phyloP scores from a whole-genome alignment of 345 rosid genomes.

The Rhodamnia rubescens region DNA sequence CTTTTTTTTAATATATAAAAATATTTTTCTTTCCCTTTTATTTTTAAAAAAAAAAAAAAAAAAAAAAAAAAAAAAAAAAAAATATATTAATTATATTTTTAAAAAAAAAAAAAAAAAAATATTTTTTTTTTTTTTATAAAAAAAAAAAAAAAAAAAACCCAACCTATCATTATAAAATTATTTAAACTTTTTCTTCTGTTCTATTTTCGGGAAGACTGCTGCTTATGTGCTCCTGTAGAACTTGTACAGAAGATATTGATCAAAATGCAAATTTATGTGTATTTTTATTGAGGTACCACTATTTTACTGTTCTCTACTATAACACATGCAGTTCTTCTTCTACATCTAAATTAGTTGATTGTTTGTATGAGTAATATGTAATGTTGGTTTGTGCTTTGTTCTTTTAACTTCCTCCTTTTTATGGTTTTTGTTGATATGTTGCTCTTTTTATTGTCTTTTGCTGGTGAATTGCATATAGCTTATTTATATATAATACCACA shows the following conservation, averaged over 20 bases:
- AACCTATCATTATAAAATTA: too few relatives aligned
- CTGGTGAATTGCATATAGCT: neutral
- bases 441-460: neutral
- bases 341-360: neutral
- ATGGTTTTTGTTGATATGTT: neutral
- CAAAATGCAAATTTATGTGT: neutral
- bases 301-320: neutral
- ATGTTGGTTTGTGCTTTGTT: neutral
- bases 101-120: too few relatives aligned
- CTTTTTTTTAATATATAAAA: too few relatives aligned
- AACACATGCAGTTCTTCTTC: neutral
- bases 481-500: neutral
- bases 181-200: too few relatives aligned
- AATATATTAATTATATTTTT: too few relatives aligned
- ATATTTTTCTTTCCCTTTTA: too few relatives aligned
- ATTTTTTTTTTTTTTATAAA: too few relatives aligned
- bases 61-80: too few relatives aligned
- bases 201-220: neutral
- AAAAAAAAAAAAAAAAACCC: too few relatives aligned
- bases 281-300: neutral
- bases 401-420: neutral
- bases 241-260: neutral
- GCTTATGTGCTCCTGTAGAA: neutral
- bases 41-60: too few relatives aligned
- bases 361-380: neutral